Evolutionary conservation across 768 basidiomycete species (phyloP).

Genomic region (Amanita muscaria): DNA sequence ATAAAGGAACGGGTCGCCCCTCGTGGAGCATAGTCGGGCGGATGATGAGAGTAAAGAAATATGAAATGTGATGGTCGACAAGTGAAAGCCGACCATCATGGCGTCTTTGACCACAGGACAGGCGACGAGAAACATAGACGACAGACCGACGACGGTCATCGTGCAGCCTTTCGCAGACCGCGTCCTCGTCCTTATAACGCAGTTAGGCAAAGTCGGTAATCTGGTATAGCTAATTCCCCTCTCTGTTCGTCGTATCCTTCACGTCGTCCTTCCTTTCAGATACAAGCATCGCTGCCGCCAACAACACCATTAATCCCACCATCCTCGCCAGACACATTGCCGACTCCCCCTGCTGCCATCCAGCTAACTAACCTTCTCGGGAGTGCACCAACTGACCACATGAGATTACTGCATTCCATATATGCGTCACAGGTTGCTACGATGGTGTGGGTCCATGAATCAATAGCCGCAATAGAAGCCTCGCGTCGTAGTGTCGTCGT

Average conservation of each 20-base stretch:
- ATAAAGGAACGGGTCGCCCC: conserved; percentile 14
- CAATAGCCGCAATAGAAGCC: conserved; percentile 29
- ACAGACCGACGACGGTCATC: conserved; percentile 60
- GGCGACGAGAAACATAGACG: conserved; percentile 42
- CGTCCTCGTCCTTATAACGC: conserved; percentile 79
- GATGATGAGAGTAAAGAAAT: not conserved
- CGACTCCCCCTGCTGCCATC: conserved; percentile 61
- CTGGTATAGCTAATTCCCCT: conserved; percentile 38
- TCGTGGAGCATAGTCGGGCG: conserved; percentile 5
- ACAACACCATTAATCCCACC: conserved; percentile 44
- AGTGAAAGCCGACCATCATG: not conserved
- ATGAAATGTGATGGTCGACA: not conserved
- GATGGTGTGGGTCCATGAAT: conserved; percentile 58
- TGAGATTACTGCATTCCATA: conserved; percentile 65
- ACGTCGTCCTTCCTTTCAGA: conserved; percentile 42
- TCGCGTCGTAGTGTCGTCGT: conserved; percentile 59
- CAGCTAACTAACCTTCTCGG: conserved; percentile 76
- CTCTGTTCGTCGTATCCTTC: conserved; percentile 5
- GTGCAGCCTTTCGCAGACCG: conserved; percentile 78
- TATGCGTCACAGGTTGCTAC: conserved; percentile 87
- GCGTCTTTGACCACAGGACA: conserved; percentile 22
- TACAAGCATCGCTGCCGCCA: conserved; percentile 70
- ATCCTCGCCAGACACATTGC: conserved; percentile 30
- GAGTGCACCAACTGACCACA: conserved; percentile 54
- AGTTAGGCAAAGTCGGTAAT: conserved; percentile 84